Evolutionary conservation across 345 rosid genomes (phyloP).

Genomic region (Fremontodendron californicum): DNA sequence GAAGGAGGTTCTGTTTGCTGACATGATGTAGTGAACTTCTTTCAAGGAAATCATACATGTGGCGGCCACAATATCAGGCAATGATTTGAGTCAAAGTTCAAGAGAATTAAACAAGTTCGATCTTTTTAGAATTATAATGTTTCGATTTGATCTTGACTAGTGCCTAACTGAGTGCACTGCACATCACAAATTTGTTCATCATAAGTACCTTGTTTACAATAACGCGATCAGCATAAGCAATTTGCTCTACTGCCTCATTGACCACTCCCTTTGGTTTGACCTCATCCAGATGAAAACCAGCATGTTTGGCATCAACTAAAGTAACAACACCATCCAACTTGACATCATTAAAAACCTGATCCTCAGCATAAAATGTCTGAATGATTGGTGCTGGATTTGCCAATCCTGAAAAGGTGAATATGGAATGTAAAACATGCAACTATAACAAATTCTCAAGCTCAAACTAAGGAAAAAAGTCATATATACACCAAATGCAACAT

Average conservation of each 20-base stretch:
- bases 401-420: constrained; percentile 49
- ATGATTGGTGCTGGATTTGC: constrained; percentile 98
- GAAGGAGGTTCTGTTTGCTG: not conserved
- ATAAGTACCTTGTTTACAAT: constrained; percentile 75
- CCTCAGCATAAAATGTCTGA: constrained; percentile 96
- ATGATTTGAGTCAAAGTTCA: not conserved
- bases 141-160: not conserved
- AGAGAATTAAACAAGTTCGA: not conserved
- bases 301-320: constrained; percentile 96
- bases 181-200: not conserved
- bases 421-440: not conserved
- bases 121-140: too few species aligned
- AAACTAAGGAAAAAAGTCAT: not conserved
- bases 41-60: not conserved
- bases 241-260: constrained; percentile 96
- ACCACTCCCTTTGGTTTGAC: constrained; percentile 89
- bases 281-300: constrained; percentile 70
- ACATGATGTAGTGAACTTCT: not conserved
- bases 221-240: constrained; percentile 91
- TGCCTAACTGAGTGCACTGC: not conserved
- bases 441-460: not conserved
- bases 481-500: not conserved
- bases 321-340: constrained; percentile 95
- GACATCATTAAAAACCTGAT: constrained; percentile 71
- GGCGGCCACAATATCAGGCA: not conserved